A percentile compares a stretch with the other conserved stretches of the same genome.
Conservation (phyloP, 352 stramenopile genomes). For the Aphanomyces cochlioides region DNA sequence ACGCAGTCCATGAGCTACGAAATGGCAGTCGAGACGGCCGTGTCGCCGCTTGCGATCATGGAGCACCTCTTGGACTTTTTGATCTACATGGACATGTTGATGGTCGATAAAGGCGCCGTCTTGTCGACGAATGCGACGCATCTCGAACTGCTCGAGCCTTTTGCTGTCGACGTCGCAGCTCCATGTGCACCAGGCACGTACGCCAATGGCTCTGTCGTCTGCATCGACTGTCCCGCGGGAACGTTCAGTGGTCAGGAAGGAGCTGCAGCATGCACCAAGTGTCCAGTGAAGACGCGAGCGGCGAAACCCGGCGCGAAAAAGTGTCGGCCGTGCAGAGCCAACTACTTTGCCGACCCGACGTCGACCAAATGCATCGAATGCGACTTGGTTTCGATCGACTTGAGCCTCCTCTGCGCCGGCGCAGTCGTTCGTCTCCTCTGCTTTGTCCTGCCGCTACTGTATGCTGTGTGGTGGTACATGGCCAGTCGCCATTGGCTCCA, state of each 20-base stretch:
- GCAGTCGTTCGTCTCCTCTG: background rate
- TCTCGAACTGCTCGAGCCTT: constrained; percentile 2
- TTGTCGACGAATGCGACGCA: background rate
- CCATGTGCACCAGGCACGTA: background rate
- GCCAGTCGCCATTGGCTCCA: background rate
- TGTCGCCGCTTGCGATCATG: background rate
- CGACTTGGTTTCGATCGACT: background rate
- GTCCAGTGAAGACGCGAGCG: background rate
- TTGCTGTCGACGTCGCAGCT: background rate
- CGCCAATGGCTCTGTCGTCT: background rate
- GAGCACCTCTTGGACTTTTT: constrained; percentile 1
- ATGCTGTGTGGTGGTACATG: background rate
- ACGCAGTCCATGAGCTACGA: too few species aligned
- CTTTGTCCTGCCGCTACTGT: background rate
- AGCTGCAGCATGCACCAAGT: background rate
- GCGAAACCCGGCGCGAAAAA: background rate
- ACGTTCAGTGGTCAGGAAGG: background rate
- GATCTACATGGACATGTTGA: constrained; percentile 1
- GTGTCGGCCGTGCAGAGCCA: background rate
- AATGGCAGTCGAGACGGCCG: background rate
- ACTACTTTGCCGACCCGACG: background rate
- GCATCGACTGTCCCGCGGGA: background rate
- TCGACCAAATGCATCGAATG: constrained; percentile 1
- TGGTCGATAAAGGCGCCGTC: background rate
- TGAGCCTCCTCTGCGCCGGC: background rate